These are phyloP conservation scores for Zygosaccharomyces pseudobailii DNA, from an alignment of 1,139 yeast genomes.

Conservation along the genomic window DNA sequence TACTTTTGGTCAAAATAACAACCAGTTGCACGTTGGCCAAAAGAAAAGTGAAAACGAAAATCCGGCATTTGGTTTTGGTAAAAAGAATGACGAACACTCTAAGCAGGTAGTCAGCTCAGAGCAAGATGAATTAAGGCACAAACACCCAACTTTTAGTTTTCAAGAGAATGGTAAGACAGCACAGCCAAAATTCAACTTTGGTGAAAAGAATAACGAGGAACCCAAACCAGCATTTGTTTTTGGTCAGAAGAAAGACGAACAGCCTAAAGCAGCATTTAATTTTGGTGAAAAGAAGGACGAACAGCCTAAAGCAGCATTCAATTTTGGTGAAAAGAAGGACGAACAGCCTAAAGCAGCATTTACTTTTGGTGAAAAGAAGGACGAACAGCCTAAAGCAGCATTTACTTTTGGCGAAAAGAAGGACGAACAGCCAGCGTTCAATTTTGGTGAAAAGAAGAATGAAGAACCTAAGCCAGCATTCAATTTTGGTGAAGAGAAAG, in stretches of 20 bases:
- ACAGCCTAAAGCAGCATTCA: slow-evolving; percentile 9
- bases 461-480: slow-evolving; percentile 8
- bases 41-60: no score
- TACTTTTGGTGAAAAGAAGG: background rate
- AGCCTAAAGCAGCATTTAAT: background rate
- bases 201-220: background rate
- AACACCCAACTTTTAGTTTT: no score
- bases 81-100: no score
- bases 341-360: background rate
- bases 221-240: slow-evolving; percentile 12
- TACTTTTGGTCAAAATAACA: no score
- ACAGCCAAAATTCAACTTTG: background rate
- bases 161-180: no score
- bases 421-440: slow-evolving; percentile 7
- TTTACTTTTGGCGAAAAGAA: slow-evolving; percentile 10
- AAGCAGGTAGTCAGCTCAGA: no score
- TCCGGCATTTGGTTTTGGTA: background rate
- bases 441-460: slow-evolving; percentile 6
- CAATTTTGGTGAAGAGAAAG: slow-evolving; percentile 7
- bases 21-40: no score
- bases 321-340: slow-evolving; percentile 6
- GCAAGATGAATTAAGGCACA: no score
- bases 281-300: background rate
- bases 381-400: slow-evolving; percentile 6
- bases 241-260: slow-evolving; percentile 1